Conservation (phyloP, 2,329 filamentous ascomycete genomes). For the Aureobasidium musti region DNA sequence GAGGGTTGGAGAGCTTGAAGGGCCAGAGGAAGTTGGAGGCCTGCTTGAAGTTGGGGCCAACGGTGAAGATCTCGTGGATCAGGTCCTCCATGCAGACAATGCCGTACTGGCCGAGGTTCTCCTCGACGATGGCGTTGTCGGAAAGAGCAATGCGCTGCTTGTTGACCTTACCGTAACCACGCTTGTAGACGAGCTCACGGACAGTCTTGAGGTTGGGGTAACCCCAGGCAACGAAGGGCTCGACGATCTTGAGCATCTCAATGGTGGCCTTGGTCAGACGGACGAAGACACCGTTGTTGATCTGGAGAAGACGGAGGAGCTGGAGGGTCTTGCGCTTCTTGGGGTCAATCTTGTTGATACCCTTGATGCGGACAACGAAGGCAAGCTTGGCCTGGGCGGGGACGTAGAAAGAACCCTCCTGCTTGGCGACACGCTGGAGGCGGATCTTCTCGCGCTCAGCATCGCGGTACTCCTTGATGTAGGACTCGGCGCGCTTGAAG, state of each 20-base stretch:
- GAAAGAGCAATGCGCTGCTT: constrained; percentile 96
- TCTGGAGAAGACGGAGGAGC: constrained; percentile 98
- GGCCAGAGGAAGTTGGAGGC: constrained; percentile 99
- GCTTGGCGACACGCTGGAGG: constrained; percentile 83
- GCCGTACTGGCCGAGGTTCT: constrained; percentile 94
- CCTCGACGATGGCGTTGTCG: constrained; percentile 97
- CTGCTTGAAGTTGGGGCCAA: constrained; percentile 98
- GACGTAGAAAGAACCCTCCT: constrained; percentile 91
- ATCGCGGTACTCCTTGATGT: constrained; percentile 99
- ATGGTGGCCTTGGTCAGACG: constrained; percentile 95
- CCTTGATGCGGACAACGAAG: constrained; percentile 99
- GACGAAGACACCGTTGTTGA: constrained; percentile 99
- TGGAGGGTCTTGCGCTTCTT: constrained; percentile 99
- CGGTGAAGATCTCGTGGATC: constrained; percentile 98
- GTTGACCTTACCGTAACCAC: constrained; percentile 91
- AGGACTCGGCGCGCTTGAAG: constrained; percentile 99
- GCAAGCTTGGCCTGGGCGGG: constrained; percentile 93
- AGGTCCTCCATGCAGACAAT: constrained; percentile 99
- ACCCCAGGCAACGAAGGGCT: constrained; percentile 98
- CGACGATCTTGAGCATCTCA: constrained; percentile 97
- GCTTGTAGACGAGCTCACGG: constrained; percentile 99
- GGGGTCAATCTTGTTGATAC: constrained; percentile 99
- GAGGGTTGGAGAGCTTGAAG: constrained; percentile 99
- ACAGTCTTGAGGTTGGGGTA: constrained; percentile 99
- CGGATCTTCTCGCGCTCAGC: constrained; percentile 98